Evolutionary conservation across 257 asterid genomes (phyloP), one percentile per base, ranked within the genome.

Genomic region (Cruciata laevipes): DNA sequence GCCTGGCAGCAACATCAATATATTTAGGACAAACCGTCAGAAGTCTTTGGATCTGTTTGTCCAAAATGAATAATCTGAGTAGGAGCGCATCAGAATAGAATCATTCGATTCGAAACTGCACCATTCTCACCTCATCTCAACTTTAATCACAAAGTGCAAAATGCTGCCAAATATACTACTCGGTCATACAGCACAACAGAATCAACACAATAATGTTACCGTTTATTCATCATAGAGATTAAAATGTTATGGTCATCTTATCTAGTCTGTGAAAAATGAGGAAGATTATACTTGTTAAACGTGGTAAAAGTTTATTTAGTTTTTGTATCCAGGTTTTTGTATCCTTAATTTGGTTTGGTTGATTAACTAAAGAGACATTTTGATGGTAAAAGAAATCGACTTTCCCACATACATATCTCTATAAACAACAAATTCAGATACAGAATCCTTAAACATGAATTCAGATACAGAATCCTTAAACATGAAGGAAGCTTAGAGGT

Each of bases 71-170:
- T 35, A 24, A 10, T 30, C 61, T 66, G 61, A 66, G 32, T 67
- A 67, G 70, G 70, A 67, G 35, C 33, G 49, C 70, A 52, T 67
- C 70, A 67, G 62, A 51, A n/a, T n/a, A 31, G 17, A 32, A 31
- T 18, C 66, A 35, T n/a, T 47, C 55, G 7, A 47, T 47, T 47
- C 55, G 16, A 47, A 47, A 6, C n/a, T 3, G 55, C 55, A 47
- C 55, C 55, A 47, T 47, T 17, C 55, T 47, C 55, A 47, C 55
- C 20, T 16, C 55, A 3, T 13, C 18, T 12, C 16, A 42, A 12
- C 51, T 42, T 42, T 42, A 51, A 35, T 8, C 31, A 31, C 47
- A 61, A 5, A 59, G 21, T 51, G 3, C 23, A 51, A 51, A 11
- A n/a, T 53, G 1, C 60, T 53, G 12, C 27, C 60, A 53, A 21